phyloP scores from a whole-genome alignment of 2,329 filamentous ascomycete species.

The Botrytis cinerea region DNA sequence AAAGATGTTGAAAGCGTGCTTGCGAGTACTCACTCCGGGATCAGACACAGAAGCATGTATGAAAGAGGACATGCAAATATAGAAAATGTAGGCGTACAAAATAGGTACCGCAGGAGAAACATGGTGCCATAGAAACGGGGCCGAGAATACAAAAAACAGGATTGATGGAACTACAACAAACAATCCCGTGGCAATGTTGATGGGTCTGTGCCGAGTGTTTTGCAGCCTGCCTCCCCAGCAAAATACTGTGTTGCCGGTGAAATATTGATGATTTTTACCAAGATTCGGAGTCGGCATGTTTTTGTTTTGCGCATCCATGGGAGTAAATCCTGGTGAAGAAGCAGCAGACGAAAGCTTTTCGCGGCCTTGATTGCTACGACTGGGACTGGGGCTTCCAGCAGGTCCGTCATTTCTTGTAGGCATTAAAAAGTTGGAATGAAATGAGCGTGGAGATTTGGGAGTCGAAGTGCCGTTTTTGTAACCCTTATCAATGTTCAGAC shows the following conservation, averaged over 20 bases:
- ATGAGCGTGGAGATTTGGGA: conserved; percentile 72
- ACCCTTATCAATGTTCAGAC: conserved; percentile 60
- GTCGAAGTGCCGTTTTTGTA: conserved; percentile 56
- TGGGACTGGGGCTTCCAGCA: conserved; percentile 51
- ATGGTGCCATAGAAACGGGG: conserved; percentile 80
- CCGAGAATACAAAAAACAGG: conserved; percentile 84
- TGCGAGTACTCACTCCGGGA: conserved; percentile 71
- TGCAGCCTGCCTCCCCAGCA: conserved; percentile 83
- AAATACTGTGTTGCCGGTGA: conserved; percentile 90
- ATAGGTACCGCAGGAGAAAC: conserved; percentile 86
- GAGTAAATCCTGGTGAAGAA: conserved; percentile 68
- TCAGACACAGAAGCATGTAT: conserved; percentile 89
- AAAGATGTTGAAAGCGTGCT: conserved; percentile 8
- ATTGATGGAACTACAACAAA: conserved; percentile 76
- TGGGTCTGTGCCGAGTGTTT: conserved; percentile 81
- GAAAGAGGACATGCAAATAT: conserved; percentile 89
- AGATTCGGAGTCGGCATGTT: conserved; percentile 43
- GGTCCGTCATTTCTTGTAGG: conserved; percentile 55
- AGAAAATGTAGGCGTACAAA: conserved; percentile 87
- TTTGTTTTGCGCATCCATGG: conserved; percentile 46
- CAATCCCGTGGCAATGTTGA: conserved; percentile 84
- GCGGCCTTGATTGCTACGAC: conserved; percentile 64
- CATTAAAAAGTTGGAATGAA: conserved; percentile 73
- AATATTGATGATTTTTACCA: conserved; percentile 86
- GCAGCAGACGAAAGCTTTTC: conserved; percentile 82